Percentiles rank a stretch among this genome's conserved stretches.
These are phyloP conservation scores for Trichosporon faecale DNA, from an alignment of 1,284 basidiomycete genomes.

Conservation along the genomic window DNA sequence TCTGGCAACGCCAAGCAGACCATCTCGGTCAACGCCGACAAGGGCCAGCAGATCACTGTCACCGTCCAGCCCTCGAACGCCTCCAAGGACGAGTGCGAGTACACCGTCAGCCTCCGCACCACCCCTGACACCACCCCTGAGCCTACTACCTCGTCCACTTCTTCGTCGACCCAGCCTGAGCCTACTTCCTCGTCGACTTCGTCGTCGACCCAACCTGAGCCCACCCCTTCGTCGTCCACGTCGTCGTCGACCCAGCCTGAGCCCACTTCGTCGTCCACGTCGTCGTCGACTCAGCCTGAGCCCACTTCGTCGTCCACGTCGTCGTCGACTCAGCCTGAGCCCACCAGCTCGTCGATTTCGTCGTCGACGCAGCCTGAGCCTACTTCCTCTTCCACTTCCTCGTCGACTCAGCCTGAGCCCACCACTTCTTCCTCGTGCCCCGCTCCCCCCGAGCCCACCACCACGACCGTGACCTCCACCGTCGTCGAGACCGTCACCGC, in stretches of 20 bases:
- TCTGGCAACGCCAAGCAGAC: background rate
- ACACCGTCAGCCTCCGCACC: slow-evolving; percentile 7
- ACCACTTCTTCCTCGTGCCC: too few relatives aligned
- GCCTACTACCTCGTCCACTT: background rate
- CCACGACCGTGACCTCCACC: background rate
- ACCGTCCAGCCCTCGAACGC: slow-evolving; percentile 10
- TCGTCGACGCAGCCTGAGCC: background rate
- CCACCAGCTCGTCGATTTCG: background rate
- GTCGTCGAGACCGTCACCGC: slow-evolving; percentile 11
- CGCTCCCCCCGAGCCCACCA: background rate
- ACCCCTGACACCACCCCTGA: background rate
- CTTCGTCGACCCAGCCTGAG: background rate
- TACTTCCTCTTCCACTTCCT: background rate
- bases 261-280: background rate
- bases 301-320: background rate
- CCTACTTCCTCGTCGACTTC: background rate
- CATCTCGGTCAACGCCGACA: background rate
- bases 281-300: background rate
- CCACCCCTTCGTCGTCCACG: background rate
- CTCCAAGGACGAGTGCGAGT: slow-evolving; percentile 14
- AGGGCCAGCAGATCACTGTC: slow-evolving; percentile 10
- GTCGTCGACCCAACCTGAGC: background rate
- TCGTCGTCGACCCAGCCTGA: background rate
- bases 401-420: too few relatives aligned
- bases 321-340: background rate